Evolutionary conservation across 176 grass and related monocot genomes (phyloP).

Genomic region (Aegilops sharonensis): DNA sequence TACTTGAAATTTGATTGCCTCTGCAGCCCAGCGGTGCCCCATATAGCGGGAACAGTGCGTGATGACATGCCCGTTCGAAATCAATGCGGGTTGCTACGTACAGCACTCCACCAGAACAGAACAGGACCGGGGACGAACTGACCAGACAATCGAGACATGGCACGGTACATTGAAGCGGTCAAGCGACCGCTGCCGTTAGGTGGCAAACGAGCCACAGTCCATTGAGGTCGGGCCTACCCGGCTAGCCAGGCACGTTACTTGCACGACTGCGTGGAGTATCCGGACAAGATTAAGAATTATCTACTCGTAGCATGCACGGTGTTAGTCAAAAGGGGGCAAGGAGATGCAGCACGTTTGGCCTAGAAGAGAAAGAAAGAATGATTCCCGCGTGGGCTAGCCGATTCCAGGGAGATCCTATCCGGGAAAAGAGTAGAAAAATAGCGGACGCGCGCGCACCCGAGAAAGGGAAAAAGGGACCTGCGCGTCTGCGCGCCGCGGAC

Average conservation of each 20-base stretch:
- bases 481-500: not conserved
- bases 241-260: not conserved
- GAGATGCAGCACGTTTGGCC: not conserved
- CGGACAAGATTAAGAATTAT: not conserved
- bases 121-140: not conserved
- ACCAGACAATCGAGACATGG: not conserved
- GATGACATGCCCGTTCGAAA: not conserved
- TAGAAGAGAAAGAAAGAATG: not conserved
- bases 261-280: not conserved
- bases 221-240: too few species aligned
- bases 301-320: not conserved
- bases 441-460: not conserved
- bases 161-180: not conserved
- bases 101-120: not conserved
- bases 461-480: not conserved
- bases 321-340: not conserved
- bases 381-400: not conserved
- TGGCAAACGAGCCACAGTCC: not conserved
- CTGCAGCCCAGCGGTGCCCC: not conserved
- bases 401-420: not conserved
- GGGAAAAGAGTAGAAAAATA: not conserved
- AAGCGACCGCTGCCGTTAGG: not conserved
- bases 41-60: not conserved
- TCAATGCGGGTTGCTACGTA: not conserved
- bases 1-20: not conserved